Percentiles rank a stretch among this genome's conserved stretches.
Evolutionary conservation across 1,284 basidiomycete genomes (phyloP).

Genomic region (Ceratobasidium sp.): DNA sequence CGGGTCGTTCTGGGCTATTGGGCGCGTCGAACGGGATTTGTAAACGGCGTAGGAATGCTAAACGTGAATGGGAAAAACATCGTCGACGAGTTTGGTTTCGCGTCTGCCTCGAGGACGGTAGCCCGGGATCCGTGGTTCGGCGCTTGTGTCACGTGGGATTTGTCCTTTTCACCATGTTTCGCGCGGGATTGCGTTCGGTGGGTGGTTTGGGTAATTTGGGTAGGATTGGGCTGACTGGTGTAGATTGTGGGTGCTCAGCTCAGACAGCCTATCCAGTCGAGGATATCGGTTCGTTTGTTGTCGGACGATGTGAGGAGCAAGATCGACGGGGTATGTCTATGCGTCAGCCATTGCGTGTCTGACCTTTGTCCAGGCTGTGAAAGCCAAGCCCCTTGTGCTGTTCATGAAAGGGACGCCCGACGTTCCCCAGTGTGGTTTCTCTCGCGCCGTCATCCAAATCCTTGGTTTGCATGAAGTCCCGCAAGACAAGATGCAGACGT

Average conservation of each 20-base stretch:
- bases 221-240: background rate
- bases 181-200: slow-evolving; percentile 15
- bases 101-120: too few species aligned
- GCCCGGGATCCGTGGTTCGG: slow-evolving; percentile 28
- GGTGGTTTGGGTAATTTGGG: background rate
- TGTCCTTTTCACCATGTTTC: slow-evolving; percentile 18
- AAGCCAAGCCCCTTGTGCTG: slow-evolving; percentile 77
- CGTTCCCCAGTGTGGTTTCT: slow-evolving; percentile 85
- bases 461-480: slow-evolving; percentile 88
- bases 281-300: slow-evolving; percentile 49
- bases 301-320: slow-evolving; percentile 53
- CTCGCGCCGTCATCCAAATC: slow-evolving; percentile 89
- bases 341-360: background rate
- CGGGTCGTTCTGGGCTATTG: background rate
- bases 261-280: slow-evolving; percentile 45
- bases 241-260: slow-evolving; percentile 21
- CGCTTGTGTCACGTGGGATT: slow-evolving; percentile 17
- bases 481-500: slow-evolving; percentile 80
- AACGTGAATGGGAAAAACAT: slow-evolving; percentile 39
- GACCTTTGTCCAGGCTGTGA: slow-evolving; percentile 59
- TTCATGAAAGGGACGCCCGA: slow-evolving; percentile 92
- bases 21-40: slow-evolving; percentile 23
- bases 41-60: slow-evolving; percentile 17
- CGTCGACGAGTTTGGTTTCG: background rate
- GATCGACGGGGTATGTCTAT: slow-evolving; percentile 53